Conservation (phyloP, 1,139 yeast genomes). For the Nakaseomyces glabratus region DNA sequence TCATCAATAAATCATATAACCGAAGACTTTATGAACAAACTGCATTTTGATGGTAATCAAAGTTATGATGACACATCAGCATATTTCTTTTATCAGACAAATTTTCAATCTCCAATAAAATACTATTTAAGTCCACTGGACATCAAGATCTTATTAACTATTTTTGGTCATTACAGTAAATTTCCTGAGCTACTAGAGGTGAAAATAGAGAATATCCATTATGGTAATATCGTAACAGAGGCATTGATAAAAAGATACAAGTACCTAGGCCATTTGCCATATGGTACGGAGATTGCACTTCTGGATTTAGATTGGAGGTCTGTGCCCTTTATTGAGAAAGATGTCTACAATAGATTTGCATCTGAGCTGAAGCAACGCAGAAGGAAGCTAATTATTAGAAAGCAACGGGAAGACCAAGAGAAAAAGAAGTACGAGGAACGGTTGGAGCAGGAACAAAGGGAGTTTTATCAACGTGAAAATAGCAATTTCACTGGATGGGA, state of each 20-base stretch:
- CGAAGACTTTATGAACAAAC: conserved; percentile 9
- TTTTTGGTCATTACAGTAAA: conserved; percentile 51
- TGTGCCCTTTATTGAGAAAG: conserved; percentile 36
- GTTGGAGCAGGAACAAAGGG: conserved; percentile 49
- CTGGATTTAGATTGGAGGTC: conserved; percentile 78
- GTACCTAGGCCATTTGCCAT: conserved; percentile 72
- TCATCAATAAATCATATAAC: neutral
- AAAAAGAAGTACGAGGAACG: conserved; percentile 50
- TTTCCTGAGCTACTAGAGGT: conserved; percentile 61
- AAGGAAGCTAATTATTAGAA: conserved; percentile 43
- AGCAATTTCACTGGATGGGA: conserved; percentile 20
- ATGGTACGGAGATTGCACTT: conserved; percentile 76
- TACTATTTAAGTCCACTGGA: conserved; percentile 74
- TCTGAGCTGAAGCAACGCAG: conserved; percentile 56
- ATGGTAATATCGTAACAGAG: conserved; percentile 48
- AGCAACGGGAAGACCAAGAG: conserved; percentile 57
- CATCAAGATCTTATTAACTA: conserved; percentile 55
- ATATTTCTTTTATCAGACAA: conserved; percentile 62
- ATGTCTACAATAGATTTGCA: conserved; percentile 47
- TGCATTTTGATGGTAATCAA: conserved; percentile 16
- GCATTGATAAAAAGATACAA: conserved; percentile 52
- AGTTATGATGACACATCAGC: conserved; percentile 35
- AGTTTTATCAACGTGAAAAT: conserved; percentile 53
- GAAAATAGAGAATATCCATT: conserved; percentile 60
- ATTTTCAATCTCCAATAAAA: conserved; percentile 51